These are phyloP conservation scores for Sherardia arvensis DNA, from an alignment of 257 asterid genomes.

Conservation along the genomic window DNA sequence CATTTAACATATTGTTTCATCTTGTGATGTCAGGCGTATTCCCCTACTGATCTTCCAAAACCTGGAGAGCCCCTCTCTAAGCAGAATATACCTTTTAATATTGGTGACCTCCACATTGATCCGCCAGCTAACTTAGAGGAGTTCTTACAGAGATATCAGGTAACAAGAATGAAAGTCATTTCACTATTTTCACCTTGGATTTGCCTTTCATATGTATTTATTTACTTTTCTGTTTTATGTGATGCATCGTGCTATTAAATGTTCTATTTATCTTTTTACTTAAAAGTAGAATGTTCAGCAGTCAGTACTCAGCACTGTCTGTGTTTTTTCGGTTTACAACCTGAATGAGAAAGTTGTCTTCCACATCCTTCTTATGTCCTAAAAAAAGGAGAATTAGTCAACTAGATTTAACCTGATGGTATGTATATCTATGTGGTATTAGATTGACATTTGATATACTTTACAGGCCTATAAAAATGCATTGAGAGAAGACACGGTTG, in stretches of 20 bases:
- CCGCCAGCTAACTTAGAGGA: slow-evolving; percentile 62
- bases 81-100: slow-evolving; percentile 56
- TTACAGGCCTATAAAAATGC: slow-evolving; percentile 36
- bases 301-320: too few species aligned
- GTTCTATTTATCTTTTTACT: too few species aligned
- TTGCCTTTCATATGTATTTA: too few species aligned
- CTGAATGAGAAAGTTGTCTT: neutral
- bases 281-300: too few species aligned
- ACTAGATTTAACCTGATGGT: neutral
- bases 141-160: slow-evolving; percentile 76
- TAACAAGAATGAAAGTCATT: slow-evolving; percentile 4
- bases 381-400: too few species aligned
- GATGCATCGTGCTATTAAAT: neutral
- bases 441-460: neutral
- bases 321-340: too few species aligned
- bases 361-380: neutral
- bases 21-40: slow-evolving; percentile 42
- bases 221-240: neutral
- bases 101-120: slow-evolving; percentile 49
- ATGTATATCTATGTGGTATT: neutral
- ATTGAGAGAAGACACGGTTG: slow-evolving; percentile 36
- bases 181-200: neutral
- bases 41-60: slow-evolving; percentile 75
- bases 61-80: slow-evolving; percentile 62
- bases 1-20: neutral